phyloP scores from a whole-genome alignment of 2,329 filamentous ascomycete species.

The Neonectria magnoliae region DNA sequence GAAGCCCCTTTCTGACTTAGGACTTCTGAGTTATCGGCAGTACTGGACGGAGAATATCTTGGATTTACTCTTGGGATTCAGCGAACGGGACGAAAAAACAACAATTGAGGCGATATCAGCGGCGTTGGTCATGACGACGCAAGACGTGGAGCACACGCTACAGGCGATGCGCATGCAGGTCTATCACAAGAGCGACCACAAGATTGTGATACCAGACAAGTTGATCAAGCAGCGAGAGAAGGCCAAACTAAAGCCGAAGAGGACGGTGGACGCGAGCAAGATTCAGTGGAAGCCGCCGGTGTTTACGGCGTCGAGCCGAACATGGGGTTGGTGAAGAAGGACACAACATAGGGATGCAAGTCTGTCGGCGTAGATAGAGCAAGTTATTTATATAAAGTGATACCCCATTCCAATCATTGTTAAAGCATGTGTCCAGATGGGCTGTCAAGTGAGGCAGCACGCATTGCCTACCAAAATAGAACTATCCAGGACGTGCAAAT shows the following conservation, averaged over 20 bases:
- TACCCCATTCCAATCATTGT: conserved; percentile 26
- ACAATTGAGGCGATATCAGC: conserved; percentile 88
- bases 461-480: background rate
- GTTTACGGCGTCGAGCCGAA: conserved; percentile 87
- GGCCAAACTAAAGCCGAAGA: conserved; percentile 79
- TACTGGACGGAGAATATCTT: conserved; percentile 98
- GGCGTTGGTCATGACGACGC: conserved; percentile 91
- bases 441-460: background rate
- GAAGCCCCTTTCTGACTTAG: conserved; percentile 94
- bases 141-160: conserved; percentile 93
- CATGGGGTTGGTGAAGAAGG: conserved; percentile 88
- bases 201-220: conserved; percentile 89
- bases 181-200: conserved; percentile 96
- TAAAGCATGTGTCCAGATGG: no score
- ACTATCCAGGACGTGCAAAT: no score
- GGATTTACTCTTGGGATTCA: conserved; percentile 80
- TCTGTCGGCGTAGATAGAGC: background rate
- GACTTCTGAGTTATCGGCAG: conserved; percentile 91
- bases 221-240: conserved; percentile 83
- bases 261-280: conserved; percentile 78
- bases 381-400: conserved; percentile 23
- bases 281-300: conserved; percentile 97
- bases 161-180: conserved; percentile 95
- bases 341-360: background rate
- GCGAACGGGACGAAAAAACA: conserved; percentile 74